phyloP scores from a whole-genome alignment of 345 rosid species.

The Ricinus communis region DNA sequence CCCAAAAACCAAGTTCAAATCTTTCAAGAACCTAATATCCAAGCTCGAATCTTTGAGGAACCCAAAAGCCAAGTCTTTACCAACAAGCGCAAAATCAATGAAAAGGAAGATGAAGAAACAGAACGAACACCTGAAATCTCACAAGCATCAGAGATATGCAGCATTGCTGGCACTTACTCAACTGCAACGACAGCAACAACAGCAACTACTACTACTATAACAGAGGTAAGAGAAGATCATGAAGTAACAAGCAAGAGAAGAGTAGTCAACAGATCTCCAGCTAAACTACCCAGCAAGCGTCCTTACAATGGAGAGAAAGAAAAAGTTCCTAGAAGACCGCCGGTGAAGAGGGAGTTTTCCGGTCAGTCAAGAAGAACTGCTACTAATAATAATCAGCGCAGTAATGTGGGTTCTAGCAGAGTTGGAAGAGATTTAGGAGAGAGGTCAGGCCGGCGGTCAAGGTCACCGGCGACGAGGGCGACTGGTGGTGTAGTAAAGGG shows the following conservation, averaged over 20 bases:
- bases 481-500: slow-evolving; percentile 9
- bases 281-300: slow-evolving; percentile 45
- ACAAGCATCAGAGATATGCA: slow-evolving; percentile 54
- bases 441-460: slow-evolving; percentile 35
- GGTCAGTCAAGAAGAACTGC: slow-evolving; percentile 19
- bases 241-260: slow-evolving; percentile 55
- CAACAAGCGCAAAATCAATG: slow-evolving; percentile 19
- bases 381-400: slow-evolving; percentile 29
- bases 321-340: slow-evolving; percentile 23
- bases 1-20: slow-evolving; percentile 10
- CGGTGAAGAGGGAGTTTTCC: slow-evolving; percentile 27
- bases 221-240: slow-evolving; percentile 42
- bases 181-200: slow-evolving; percentile 50
- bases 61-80: slow-evolving; percentile 16
- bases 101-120: slow-evolving; percentile 20
- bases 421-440: slow-evolving; percentile 34
- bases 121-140: slow-evolving; percentile 38
- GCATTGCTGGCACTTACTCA: slow-evolving; percentile 45
- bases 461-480: slow-evolving; percentile 18
- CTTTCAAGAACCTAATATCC: too few relatives aligned
- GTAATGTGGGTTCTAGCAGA: slow-evolving; percentile 34
- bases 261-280: slow-evolving; percentile 31
- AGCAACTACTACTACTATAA: slow-evolving; percentile 32
- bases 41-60: slow-evolving; percentile 1
- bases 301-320: slow-evolving; percentile 26